phyloP scores from a whole-genome alignment of 2,329 filamentous ascomycete species.

The Cytospora leucostoma region DNA sequence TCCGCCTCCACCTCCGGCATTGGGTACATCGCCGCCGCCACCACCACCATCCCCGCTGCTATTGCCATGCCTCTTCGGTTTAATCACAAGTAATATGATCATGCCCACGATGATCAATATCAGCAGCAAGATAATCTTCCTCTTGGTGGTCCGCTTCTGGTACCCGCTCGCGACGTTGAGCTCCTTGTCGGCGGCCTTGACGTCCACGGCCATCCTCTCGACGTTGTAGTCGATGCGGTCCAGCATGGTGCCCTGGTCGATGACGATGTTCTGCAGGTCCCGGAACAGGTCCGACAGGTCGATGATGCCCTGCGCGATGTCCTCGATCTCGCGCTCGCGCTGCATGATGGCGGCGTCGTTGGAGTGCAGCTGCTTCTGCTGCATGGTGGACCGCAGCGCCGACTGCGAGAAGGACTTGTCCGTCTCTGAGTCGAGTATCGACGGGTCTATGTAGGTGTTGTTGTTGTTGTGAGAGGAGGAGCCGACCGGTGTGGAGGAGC shows the following conservation, averaged over 20 bases:
- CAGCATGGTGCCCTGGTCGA: slow-evolving; percentile 86
- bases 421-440: slow-evolving; percentile 87
- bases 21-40: slow-evolving; percentile 27
- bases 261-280: slow-evolving; percentile 93
- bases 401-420: slow-evolving; percentile 91
- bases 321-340: slow-evolving; percentile 93
- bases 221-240: slow-evolving; percentile 98
- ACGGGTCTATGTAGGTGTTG: slow-evolving; percentile 71
- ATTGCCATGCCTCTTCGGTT: slow-evolving; percentile 57
- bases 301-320: slow-evolving; percentile 97
- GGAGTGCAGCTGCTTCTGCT: slow-evolving; percentile 66
- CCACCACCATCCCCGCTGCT: slow-evolving; percentile 23
- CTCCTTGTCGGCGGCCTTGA: slow-evolving; percentile 91
- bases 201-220: slow-evolving; percentile 89
- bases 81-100: slow-evolving; percentile 81
- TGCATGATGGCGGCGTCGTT: slow-evolving; percentile 87
- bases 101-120: slow-evolving; percentile 81
- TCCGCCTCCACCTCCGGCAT: too few species aligned
- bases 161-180: slow-evolving; percentile 86
- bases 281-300: slow-evolving; percentile 96
- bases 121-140: slow-evolving; percentile 90
- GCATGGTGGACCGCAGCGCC: slow-evolving; percentile 76
- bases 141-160: slow-evolving; percentile 83
- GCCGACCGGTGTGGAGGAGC: slow-evolving; percentile 51
- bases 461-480: slow-evolving; percentile 53